Evolutionary conservation across 2,329 filamentous ascomycete species (phyloP), one percentile per base, ranked within the genome.

Genomic region (Nemania sp.): DNA sequence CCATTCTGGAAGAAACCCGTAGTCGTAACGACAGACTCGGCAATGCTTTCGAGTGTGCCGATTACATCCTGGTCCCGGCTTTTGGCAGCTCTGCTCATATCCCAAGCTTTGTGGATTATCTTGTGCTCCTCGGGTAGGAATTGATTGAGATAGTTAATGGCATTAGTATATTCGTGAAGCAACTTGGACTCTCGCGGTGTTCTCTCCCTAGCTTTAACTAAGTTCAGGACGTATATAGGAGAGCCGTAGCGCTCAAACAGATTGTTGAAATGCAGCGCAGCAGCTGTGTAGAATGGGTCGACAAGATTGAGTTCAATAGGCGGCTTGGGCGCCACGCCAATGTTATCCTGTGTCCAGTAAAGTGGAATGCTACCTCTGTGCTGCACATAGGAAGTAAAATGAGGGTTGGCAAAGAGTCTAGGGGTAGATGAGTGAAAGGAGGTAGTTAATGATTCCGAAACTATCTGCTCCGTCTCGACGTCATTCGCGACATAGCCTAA

Each of bases 1-100:
- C 94, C 96, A 73, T 98, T 98, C 67, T 94, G 94, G 79, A 99
- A 99, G 81, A 99, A 97, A 0, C 94, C 93, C 0, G 95, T 99
- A 26, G 89, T 90, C 0, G 87, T 88, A 52, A 99, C 85, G 0
- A 98, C 93, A 27, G 94, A 91, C 76, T 97, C 93, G 0, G 94
- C 94, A 73, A 98, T 97, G 62, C 87, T 86, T 79, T 99, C 96
- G 3, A 99, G 86, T 1, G 92, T 97, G 26, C 91, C 91, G 73
- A 99, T 98, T 2, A 99, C 96, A 81, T 99, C 94, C 75, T 97
- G 92, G 65, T 96, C 94, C 41, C 93, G 90, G 74, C 91, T 89
- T 81, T 99, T 99, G 20, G 95, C 93, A 5, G 96, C 95, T 66
- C 96, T 88, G 69, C 94, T 97, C 96, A 99, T 99, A 78, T 99